Conservation (phyloP, 2,329 filamentous ascomycete genomes). For the Fusarium sp. region DNA sequence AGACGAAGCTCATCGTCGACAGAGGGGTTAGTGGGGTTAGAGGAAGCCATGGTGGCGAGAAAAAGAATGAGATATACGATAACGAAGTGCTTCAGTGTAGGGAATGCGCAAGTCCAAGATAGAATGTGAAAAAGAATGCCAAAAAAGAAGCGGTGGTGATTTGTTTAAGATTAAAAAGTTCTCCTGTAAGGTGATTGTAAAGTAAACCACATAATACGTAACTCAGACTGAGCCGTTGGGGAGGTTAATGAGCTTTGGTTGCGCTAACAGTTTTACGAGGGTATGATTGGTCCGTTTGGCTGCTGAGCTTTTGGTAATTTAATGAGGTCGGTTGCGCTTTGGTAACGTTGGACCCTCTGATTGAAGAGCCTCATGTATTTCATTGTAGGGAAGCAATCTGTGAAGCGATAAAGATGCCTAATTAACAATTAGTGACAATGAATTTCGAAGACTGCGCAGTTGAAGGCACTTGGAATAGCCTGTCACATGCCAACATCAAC, state of each 20-base stretch:
- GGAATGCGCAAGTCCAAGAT: not conserved
- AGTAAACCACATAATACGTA: conserved; percentile 18
- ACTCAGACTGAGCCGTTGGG: conserved; percentile 30
- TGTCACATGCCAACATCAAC: conserved; percentile 8
- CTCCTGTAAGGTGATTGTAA: not conserved
- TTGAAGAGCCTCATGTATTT: not conserved
- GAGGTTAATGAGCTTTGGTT: conserved; percentile 16
- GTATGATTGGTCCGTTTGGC: conserved; percentile 33
- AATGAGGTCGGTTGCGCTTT: conserved; percentile 8
- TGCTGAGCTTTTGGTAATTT: conserved; percentile 4
- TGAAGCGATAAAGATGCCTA: not conserved
- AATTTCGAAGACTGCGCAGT: not conserved
- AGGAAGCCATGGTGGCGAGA: conserved; percentile 37
- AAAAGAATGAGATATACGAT: not conserved
- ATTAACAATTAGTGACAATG: not conserved
- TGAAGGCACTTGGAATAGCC: not conserved
- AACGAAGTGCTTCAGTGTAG: not conserved
- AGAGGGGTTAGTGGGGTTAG: conserved; percentile 44
- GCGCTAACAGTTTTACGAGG: conserved; percentile 35
- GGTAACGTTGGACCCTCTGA: not conserved
- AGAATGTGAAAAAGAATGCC: not conserved
- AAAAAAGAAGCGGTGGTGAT: conserved; percentile 16
- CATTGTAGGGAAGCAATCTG: not conserved
- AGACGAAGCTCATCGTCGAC: conserved; percentile 47
- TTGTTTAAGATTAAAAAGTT: conserved; percentile 25